Conservation (phyloP, 1,139 yeast species). For the Geotrichum reessii region DNA sequence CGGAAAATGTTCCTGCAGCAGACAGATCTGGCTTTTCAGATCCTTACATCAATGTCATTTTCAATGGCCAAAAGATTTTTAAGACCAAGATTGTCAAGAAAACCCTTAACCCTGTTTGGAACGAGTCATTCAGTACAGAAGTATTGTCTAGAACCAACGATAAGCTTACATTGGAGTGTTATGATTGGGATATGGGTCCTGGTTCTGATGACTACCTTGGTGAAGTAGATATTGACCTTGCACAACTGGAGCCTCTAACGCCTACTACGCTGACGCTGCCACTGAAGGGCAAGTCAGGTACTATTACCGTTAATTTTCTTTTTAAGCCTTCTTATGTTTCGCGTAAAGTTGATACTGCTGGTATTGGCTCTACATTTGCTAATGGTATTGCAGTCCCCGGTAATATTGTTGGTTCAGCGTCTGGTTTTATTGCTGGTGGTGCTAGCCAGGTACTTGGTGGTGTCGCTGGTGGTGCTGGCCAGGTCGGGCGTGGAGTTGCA, state of each 20-base stretch:
- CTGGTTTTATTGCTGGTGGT: constrained; percentile 41
- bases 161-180: constrained; percentile 50
- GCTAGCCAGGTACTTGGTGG: constrained; percentile 42
- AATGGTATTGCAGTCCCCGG: constrained; percentile 24
- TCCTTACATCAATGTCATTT: constrained; percentile 63
- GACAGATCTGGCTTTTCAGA: constrained; percentile 85
- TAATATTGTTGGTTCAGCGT: constrained; percentile 29
- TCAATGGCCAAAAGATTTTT: constrained; percentile 54
- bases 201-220: constrained; percentile 81
- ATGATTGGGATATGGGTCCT: constrained; percentile 86
- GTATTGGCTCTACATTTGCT: constrained; percentile 26
- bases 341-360: constrained; percentile 33
- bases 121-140: constrained; percentile 51
- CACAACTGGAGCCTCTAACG: constrained; percentile 55
- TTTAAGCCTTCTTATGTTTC: constrained; percentile 69
- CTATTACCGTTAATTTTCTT: constrained; percentile 50
- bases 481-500: constrained; percentile 25
- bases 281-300: constrained; percentile 51
- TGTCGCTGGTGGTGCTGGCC: constrained; percentile 37
- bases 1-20: constrained; percentile 60
- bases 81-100: constrained; percentile 73
- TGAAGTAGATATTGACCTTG: constrained; percentile 50
- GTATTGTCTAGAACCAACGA: constrained; percentile 60
- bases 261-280: constrained; percentile 50
- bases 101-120: constrained; percentile 77